Evolutionary conservation across 495 filamentous ascomycete genomes (phyloP).

Genomic region (Xylaria nigripes): DNA sequence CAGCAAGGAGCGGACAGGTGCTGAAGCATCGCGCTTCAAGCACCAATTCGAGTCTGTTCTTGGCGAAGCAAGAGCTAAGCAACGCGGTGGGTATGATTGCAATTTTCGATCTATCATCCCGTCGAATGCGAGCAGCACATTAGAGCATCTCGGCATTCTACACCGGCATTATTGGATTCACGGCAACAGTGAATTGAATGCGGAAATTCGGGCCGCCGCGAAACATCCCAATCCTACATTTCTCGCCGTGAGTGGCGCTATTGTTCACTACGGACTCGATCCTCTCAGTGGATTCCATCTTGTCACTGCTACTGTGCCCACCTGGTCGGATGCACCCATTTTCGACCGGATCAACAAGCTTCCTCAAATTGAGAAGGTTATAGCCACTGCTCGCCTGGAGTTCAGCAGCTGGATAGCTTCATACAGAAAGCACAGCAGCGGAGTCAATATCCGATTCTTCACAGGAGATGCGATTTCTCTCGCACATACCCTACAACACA

Average conservation of each 20-base stretch:
- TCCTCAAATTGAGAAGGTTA: constrained; percentile 3
- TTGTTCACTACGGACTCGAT: constrained; percentile 19
- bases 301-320: constrained; percentile 32
- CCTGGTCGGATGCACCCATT: constrained; percentile 40
- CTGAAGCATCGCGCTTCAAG: constrained; percentile 3
- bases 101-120: background rate
- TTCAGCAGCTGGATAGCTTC: constrained; percentile 1
- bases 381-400: background rate
- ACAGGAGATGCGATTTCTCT: constrained; percentile 38
- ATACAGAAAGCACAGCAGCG: constrained; percentile 10
- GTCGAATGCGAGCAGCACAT: background rate
- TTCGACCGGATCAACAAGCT: constrained; percentile 25
- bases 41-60: background rate
- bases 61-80: background rate
- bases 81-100: background rate
- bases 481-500: constrained; percentile 38
- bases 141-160: constrained; percentile 19
- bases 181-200: constrained; percentile 12
- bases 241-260: constrained; percentile 3
- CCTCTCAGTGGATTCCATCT: constrained; percentile 26
- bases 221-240: constrained; percentile 33
- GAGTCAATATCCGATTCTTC: constrained; percentile 35
- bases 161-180: constrained; percentile 8
- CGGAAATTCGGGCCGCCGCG: constrained; percentile 1
- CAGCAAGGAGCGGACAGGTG: background rate